Evolutionary conservation across 1,284 basidiomycete species (phyloP).

Genomic region (Tilletia walkeri): DNA sequence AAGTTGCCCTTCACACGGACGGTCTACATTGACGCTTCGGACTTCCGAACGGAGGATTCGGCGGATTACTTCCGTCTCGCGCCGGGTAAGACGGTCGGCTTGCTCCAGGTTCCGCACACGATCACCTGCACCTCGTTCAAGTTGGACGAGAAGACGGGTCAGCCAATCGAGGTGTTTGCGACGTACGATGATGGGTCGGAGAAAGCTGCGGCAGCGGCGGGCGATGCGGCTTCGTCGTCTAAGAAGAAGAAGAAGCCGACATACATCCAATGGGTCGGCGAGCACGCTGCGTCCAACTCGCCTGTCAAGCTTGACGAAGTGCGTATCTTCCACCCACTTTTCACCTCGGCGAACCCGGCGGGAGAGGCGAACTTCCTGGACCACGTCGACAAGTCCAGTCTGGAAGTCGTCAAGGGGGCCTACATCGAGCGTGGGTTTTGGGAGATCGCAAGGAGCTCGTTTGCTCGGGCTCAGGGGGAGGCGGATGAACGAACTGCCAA

Average conservation of each 20-base stretch:
- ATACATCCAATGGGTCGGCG: slow-evolving; percentile 97
- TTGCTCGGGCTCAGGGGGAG: slow-evolving; percentile 69
- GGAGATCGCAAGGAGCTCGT: slow-evolving; percentile 71
- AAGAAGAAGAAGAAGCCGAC: slow-evolving; percentile 75
- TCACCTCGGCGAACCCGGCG: slow-evolving; percentile 88
- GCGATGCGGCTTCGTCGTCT: background rate
- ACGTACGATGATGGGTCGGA: slow-evolving; percentile 64
- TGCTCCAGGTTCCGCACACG: slow-evolving; percentile 91
- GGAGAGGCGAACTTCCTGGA: slow-evolving; percentile 70
- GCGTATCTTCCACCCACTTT: slow-evolving; percentile 86
- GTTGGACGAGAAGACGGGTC: slow-evolving; percentile 64
- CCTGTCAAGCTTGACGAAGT: slow-evolving; percentile 85
- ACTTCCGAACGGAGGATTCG: slow-evolving; percentile 87
- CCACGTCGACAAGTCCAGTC: slow-evolving; percentile 75
- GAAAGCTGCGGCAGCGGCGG: background rate
- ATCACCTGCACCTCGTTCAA: slow-evolving; percentile 82
- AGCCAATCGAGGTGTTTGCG: slow-evolving; percentile 76
- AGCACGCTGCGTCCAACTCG: slow-evolving; percentile 72
- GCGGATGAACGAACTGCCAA: slow-evolving; percentile 62
- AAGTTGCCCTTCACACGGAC: slow-evolving; percentile 82
- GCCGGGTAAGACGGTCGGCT: slow-evolving; percentile 92
- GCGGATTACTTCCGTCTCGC: slow-evolving; percentile 97
- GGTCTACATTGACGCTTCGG: slow-evolving; percentile 89
- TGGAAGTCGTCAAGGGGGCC: slow-evolving; percentile 75
- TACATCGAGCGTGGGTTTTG: slow-evolving; percentile 89